Base-by-base conservation (phyloP, 148 eudicot species). In the Silene uniflora region DNA sequence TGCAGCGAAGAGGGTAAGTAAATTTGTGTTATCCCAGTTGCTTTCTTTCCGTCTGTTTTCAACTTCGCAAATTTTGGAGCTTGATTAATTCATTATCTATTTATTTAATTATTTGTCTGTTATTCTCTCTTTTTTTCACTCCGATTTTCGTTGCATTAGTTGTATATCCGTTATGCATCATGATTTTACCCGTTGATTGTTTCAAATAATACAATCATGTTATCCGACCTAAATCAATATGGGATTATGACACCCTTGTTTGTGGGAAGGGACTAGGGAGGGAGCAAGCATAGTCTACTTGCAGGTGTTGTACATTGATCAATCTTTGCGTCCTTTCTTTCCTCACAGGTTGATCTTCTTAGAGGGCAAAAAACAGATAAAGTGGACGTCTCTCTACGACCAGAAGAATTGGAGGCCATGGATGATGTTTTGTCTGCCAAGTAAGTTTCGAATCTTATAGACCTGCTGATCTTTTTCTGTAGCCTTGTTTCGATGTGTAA, bases 1-100 rank as follows among this genome's bases (percentile, higher is more conserved):
- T 71, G 94, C 87, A 46, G 97, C 94, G 32, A 96, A 92, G 83
- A 92, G 94, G 91, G 99, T 92, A 85, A 61, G 85, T 6, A 65
- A 49, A 17, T 10, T n/a, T 24, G 1, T 49, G 17, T 7, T 4
- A 52, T 52, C 56, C 18, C 56, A 16, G 44, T 39, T 39, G 44
- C 44, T 39, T 39, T 52, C 5, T 52, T 52, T 52, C 17, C 18
- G 17, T 52, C 10, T 13, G 17, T 52, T 52, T 52, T 14, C 18
- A 52, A 13, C 17, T 12, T 16, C 56, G 18, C 17, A 52, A 52
- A 52, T 52, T 49, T 52, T 12, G 4, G 56, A 10, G 56, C 14
- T 16, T 52, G 56, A 11, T 52, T 12, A 52, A 49, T 49, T 49
- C 13, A 49, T 47, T 52, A 52, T 52, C 56, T 11, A 16, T 52